Percentiles rank a stretch among this genome's conserved stretches.
Evolutionary conservation across 441 rosid species (phyloP).

Genomic region (Arabidopsis hybrid): DNA sequence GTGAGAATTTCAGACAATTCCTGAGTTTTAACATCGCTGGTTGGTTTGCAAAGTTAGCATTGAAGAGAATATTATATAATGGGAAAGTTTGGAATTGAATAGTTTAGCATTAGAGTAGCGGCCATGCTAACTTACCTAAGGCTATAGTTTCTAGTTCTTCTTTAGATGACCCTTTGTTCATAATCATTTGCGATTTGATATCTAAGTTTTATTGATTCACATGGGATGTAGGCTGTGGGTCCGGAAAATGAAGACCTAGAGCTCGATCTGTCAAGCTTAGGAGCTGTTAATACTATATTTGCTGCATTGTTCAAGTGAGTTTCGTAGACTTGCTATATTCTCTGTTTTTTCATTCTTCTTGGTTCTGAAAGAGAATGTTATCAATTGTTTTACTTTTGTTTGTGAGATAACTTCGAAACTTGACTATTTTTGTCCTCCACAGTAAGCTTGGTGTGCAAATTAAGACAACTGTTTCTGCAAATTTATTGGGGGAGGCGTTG

Average conservation of each 20-base stretch:
- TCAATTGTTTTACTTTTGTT: too few species aligned
- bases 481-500: slow-evolving; percentile 85
- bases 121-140: background rate
- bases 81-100: too few species aligned
- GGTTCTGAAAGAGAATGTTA: background rate
- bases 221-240: slow-evolving; percentile 64
- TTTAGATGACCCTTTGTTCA: background rate
- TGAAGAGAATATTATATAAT: too few species aligned
- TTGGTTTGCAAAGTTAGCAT: background rate
- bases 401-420: background rate
- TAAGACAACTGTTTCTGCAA: slow-evolving; percentile 91
- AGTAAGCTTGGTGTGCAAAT: slow-evolving; percentile 98
- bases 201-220: background rate
- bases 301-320: slow-evolving; percentile 87
- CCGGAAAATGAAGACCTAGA: slow-evolving; percentile 85
- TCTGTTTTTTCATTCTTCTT: background rate
- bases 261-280: slow-evolving; percentile 94
- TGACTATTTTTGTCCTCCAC: slow-evolving; percentile 16
- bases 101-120: too few species aligned
- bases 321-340: background rate
- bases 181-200: background rate
- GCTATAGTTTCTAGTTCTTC: background rate
- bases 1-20: slow-evolving; percentile 49
- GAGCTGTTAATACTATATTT: slow-evolving; percentile 92
- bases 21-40: background rate